Base-by-base conservation (phyloP, 2,329 filamentous ascomycete species). In the Fusarium lyarnte region DNA sequence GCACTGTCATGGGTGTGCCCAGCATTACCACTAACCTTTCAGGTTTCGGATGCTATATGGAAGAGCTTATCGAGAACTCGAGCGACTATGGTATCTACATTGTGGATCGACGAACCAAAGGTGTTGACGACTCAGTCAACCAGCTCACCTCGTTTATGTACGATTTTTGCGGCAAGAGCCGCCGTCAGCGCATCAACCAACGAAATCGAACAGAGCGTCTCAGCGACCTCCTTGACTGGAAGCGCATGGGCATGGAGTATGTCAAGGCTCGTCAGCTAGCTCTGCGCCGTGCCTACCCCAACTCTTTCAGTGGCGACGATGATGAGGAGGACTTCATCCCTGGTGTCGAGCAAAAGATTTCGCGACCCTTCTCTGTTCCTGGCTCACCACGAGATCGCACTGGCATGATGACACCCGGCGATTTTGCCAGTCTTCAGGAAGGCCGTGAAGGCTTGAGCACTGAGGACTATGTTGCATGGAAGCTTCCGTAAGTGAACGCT, bases 21-120 rank as follows among this genome's bases (percentile, higher is more conserved):
- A 97, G 94, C 82, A 98, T 99, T 83, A 98, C 96, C 16, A 98
- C 95, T 33, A 99, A 99, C 83, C 86, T 99, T 47, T 98, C 96
- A 11, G 96, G 96, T 25, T 99, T 99, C 79, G 96, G 96, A 54
- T 98, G 96, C 84, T 98, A 99, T 83, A 99, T 99, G 96, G 96
- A 99, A 83, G 96, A 98, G 83, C 85, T 98, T 75, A 98, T 99
- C 74, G 95, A 98, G 84, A 98, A 98, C 83, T 97, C 95, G 43
- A 93, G 93, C 73, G 96, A 99, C 83, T 98, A 99, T 79, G 96
- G 96, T 74, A 98, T 99, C 83, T 98, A 98, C 86, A 98, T 99
- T 81, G 95, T 99, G 49, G 96, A 99, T 81, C 93, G 96, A 63
- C 91, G 96, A 53, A 93, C 90, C 85, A 98, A 98, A 88, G 95